A percentile compares a stretch with the other conserved stretches of the same genome.
Evolutionary conservation across 1,284 basidiomycete genomes (phyloP).

Genomic region (Thecaphora thlaspeos): DNA sequence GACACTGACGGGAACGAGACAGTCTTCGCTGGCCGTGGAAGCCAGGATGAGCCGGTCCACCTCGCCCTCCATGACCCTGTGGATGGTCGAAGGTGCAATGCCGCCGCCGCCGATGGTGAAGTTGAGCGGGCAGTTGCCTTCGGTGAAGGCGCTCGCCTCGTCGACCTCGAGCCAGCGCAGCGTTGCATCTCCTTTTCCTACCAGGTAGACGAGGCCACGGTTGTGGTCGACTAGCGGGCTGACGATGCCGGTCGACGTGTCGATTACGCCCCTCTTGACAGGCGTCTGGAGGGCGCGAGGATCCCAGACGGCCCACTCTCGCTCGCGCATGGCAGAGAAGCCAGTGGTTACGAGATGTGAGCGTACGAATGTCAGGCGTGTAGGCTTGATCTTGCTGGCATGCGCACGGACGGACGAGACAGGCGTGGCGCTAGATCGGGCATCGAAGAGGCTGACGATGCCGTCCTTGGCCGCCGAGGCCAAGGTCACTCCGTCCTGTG

Average conservation of each 20-base stretch:
- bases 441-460: not conserved
- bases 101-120: not conserved
- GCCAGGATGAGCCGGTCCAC: not conserved
- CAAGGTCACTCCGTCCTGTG: not conserved
- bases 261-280: not conserved
- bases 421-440: not conserved
- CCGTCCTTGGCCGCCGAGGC: not conserved
- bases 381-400: slow-evolving; percentile 2
- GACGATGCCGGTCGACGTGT: slow-evolving; percentile 1
- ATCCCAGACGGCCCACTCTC: slow-evolving; percentile 8
- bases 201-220: slow-evolving; percentile 4
- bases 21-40: not conserved
- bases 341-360: slow-evolving; percentile 3
- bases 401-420: not conserved
- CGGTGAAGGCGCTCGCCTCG: not conserved
- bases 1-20: slow-evolving; percentile 3
- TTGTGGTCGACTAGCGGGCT: slow-evolving; percentile 3
- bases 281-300: not conserved
- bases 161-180: slow-evolving; percentile 4
- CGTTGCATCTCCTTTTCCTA: slow-evolving; percentile 1
- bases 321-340: slow-evolving; percentile 3
- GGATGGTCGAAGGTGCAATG: not conserved
- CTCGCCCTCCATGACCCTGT: slow-evolving; percentile 5
- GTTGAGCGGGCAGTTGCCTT: not conserved
- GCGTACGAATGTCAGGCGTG: slow-evolving; percentile 1